Base-by-base conservation (phyloP, 139 green algal genomes). In the Volvox reticuliferus region DNA sequence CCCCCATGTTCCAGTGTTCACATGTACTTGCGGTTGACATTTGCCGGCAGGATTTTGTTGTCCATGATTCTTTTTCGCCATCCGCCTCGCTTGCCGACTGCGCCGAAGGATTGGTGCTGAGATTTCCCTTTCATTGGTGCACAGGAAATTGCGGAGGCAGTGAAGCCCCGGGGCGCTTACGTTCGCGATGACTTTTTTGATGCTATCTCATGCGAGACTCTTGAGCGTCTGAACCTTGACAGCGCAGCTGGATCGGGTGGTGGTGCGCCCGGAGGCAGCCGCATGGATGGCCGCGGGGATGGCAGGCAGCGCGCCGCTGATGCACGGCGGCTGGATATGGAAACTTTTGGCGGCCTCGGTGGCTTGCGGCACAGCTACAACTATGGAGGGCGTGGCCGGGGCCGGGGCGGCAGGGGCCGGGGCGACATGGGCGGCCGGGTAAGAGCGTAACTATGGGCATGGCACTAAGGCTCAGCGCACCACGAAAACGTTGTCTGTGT, bases 101-200 rank as follows among this genome's bases (percentile, higher is more conserved):
- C 44, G 9, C 44, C 5, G 44, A 14, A 55, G 44, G 44, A 55
- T 55, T 55, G 44, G 9, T 55, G 44, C 44, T 9, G 44, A 9
- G 44, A 9, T 55, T 55, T 55, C 9, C 44, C 44, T 55, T 55
- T 55, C 65, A 30, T 16, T 73, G 6, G 65, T 6, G 1, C 63
- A 73, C 65, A 89, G 61, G 92, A 92, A 71, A 89, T 89, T 3
- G 82, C 81, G 65, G 75, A 89, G 36, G 82, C 75, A 3, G 84
- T 91, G 0, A 91, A 93, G 93, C n/a, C 30, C 19, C 35, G 24
- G 16, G 86, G 86, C 71, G 37, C 71, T 14, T 93, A 95, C 75
- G 69, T 76, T 65, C 93, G 94, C 92, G 97, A 99, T 87, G 97
- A 98, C 88, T 99, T 99, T 87, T 99, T 99, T 86, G 97, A 99